Evolutionary conservation across 1,139 yeast species (phyloP).

Genomic region (Scheffersomyces quercinus): DNA sequence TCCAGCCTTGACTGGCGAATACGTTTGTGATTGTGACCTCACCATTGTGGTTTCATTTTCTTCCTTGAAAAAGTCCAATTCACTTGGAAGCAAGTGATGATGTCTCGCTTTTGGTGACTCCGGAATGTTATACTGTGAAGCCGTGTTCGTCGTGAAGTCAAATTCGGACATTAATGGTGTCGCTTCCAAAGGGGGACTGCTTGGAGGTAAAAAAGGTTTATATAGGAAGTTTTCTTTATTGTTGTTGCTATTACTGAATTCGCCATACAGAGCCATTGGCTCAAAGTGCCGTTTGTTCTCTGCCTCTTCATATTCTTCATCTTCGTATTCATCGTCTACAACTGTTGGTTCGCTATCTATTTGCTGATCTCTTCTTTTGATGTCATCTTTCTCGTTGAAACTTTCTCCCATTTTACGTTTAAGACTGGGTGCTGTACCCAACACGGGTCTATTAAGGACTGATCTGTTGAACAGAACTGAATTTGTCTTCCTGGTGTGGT

Average conservation of each 20-base stretch:
- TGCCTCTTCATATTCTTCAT: constrained; percentile 10
- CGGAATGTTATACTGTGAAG: constrained; percentile 22
- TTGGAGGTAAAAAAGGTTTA: constrained; percentile 23
- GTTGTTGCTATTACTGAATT: constrained; percentile 1
- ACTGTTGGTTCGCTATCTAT: constrained; percentile 16
- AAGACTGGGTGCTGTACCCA: constrained; percentile 33
- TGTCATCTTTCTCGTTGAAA: constrained; percentile 47
- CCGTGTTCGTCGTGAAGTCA: constrained; percentile 23
- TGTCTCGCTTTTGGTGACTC: constrained; percentile 23
- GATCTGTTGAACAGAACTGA: constrained; percentile 9
- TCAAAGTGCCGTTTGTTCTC: background rate
- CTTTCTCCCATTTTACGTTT: constrained; percentile 49
- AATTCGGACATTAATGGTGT: constrained; percentile 26
- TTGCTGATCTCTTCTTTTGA: constrained; percentile 35
- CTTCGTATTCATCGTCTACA: constrained; percentile 19
- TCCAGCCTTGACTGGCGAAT: constrained; percentile 7
- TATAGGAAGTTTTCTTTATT: background rate
- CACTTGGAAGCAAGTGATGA: constrained; percentile 9
- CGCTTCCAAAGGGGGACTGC: constrained; percentile 31
- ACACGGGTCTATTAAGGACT: constrained; percentile 19
- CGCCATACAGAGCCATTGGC: background rate
- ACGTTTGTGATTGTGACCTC: constrained; percentile 5
- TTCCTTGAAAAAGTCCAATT: constrained; percentile 7
- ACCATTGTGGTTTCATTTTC: constrained; percentile 5
- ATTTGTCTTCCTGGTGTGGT: constrained; percentile 25